Conservation (phyloP, 441 rosid species). For the California macrophylla region DNA sequence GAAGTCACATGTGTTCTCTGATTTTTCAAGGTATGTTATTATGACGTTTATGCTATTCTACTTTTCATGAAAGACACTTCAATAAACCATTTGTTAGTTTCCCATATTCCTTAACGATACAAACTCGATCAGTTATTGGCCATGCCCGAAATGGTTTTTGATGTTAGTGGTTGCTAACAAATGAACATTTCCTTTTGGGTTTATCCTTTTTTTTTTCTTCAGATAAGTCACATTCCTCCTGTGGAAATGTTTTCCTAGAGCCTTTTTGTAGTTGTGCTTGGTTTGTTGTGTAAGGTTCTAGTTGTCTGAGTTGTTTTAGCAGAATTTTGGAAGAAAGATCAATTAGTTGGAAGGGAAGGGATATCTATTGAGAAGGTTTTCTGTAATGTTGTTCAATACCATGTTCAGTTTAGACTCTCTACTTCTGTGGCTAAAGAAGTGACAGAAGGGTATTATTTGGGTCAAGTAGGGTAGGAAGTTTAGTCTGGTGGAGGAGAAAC, state of each 20-base stretch:
- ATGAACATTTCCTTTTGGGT: background rate
- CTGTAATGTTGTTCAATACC: background rate
- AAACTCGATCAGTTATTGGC: background rate
- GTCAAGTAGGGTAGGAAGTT: background rate
- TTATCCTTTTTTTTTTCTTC: background rate
- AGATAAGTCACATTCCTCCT: background rate
- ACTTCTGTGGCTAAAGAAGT: background rate
- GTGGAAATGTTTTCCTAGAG: background rate
- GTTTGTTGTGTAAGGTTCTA: background rate
- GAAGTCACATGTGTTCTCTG: conserved; percentile 91
- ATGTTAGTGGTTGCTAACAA: background rate
- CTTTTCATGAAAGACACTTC: background rate
- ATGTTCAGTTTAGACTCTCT: background rate
- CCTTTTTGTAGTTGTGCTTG: background rate
- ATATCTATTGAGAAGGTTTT: background rate
- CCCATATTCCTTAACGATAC: background rate
- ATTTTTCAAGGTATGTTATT: conserved; percentile 74
- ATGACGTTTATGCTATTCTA: background rate
- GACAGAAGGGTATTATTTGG: background rate
- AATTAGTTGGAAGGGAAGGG: background rate
- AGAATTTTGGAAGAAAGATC: background rate
- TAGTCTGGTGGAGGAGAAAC: background rate
- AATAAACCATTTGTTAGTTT: background rate
- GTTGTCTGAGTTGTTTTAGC: background rate
- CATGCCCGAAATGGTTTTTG: background rate